A percentile compares a stretch with the other conserved stretches of the same genome.
phyloP scores from a whole-genome alignment of 2,329 filamentous ascomycete genomes.

The Thermomyces lanuginosus region DNA sequence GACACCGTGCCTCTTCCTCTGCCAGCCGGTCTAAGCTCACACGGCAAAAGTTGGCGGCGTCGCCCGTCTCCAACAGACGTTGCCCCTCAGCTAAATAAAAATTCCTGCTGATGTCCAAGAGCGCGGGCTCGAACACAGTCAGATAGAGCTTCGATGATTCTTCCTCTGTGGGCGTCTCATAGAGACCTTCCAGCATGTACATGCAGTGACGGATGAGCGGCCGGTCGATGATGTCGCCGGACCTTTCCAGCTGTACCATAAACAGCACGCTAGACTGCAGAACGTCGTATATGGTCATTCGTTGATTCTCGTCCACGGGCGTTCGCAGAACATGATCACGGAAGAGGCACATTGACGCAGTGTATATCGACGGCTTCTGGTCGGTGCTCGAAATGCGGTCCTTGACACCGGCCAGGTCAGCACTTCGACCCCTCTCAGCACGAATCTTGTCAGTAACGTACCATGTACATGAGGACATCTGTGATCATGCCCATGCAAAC shows the following conservation, averaged over 20 bases:
- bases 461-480: conserved; percentile 93
- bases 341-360: conserved; percentile 71
- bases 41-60: conserved; percentile 67
- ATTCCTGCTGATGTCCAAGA: conserved; percentile 49
- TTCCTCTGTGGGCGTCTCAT: conserved; percentile 62
- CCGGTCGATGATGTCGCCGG: conserved; percentile 77
- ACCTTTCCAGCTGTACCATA: conserved; percentile 80
- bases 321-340: conserved; percentile 67
- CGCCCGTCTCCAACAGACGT: conserved; percentile 55
- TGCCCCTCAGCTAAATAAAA: conserved; percentile 69
- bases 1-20: conserved; percentile 70
- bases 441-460: too few species aligned
- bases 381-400: conserved; percentile 71
- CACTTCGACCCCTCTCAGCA: too few species aligned
- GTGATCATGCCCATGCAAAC: conserved; percentile 92
- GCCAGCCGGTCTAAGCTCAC: conserved; percentile 56
- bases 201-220: conserved; percentile 66
- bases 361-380: conserved; percentile 62
- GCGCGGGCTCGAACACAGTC: conserved; percentile 64
- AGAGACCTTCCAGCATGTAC: conserved; percentile 77
- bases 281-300: conserved; percentile 49
- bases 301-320: conserved; percentile 27
- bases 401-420: too few species aligned
- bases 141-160: conserved; percentile 71
- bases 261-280: conserved; percentile 72